Percentiles rank a stretch among this genome's conserved stretches.
phyloP scores from a whole-genome alignment of 2,329 filamentous ascomycete species.

The Grosmannia clavigera region DNA sequence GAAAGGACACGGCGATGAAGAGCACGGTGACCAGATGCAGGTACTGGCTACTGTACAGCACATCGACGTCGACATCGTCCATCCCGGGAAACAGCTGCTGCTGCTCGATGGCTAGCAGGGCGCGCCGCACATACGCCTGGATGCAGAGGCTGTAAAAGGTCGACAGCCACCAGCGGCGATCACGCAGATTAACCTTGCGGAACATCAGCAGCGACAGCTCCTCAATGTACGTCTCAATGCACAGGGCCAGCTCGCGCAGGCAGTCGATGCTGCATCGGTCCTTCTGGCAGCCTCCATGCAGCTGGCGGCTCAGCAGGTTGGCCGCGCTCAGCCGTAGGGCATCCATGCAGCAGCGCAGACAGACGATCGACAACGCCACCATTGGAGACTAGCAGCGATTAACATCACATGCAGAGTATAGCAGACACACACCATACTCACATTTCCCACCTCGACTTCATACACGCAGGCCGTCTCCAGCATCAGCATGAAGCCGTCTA shows the following conservation, averaged over 20 bases:
- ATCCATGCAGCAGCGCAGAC: constrained; percentile 18
- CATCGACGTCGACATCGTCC: constrained; percentile 18
- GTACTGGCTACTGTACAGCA: constrained; percentile 17
- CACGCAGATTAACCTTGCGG: constrained; percentile 20
- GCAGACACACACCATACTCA: neutral
- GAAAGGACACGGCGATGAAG: constrained; percentile 20
- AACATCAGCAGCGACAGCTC: constrained; percentile 20
- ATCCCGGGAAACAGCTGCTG: constrained; percentile 14
- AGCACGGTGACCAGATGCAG: constrained; percentile 18
- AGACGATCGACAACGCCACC: constrained; percentile 18
- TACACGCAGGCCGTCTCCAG: constrained; percentile 18
- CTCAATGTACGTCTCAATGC: constrained; percentile 17
- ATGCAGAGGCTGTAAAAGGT: constrained; percentile 21
- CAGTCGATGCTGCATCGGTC: constrained; percentile 18
- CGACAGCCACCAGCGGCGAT: constrained; percentile 20
- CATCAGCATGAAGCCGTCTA: constrained; percentile 17
- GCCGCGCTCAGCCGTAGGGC: constrained; percentile 16
- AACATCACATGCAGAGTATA: neutral
- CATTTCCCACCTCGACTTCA: constrained; percentile 17
- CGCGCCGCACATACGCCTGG: constrained; percentile 20
- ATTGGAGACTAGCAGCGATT: constrained; percentile 13
- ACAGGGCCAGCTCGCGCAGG: constrained; percentile 15
- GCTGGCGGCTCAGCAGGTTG: constrained; percentile 11
- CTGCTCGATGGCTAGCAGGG: constrained; percentile 18
- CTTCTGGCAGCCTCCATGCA: constrained; percentile 15